Evolutionary conservation across 1,139 yeast species (phyloP).

Genomic region (Yamadazyma dushanensis): DNA sequence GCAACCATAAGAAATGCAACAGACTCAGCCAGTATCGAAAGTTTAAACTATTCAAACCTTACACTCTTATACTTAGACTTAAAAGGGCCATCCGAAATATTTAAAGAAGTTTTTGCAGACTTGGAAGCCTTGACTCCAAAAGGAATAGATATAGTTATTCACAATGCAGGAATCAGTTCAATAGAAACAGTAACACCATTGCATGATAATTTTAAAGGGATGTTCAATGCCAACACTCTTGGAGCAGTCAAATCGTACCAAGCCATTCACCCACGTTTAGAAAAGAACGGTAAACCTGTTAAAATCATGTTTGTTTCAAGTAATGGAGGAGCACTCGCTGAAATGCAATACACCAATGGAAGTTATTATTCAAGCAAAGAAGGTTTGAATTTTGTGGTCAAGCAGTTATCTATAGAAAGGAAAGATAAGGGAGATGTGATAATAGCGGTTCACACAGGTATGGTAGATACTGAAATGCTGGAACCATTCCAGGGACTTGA

Average conservation of each 20-base stretch:
- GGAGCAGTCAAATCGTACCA: conserved; percentile 31
- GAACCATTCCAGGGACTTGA: neutral
- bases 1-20: conserved; percentile 9
- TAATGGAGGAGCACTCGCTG: conserved; percentile 22
- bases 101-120: conserved; percentile 6
- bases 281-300: conserved; percentile 18
- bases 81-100: neutral
- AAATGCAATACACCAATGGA: conserved; percentile 1
- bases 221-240: conserved; percentile 25
- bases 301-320: conserved; percentile 27
- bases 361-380: conserved; percentile 5
- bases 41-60: conserved; percentile 5
- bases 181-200: no score
- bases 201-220: conserved; percentile 15
- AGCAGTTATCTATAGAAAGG: conserved; percentile 6
- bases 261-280: conserved; percentile 21
- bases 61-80: conserved; percentile 5
- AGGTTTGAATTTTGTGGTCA: conserved; percentile 4
- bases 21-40: neutral
- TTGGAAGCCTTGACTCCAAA: conserved; percentile 5
- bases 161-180: conserved; percentile 9
- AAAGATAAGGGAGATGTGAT: conserved; percentile 36
- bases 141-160: conserved; percentile 8
- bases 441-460: conserved; percentile 48
- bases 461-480: conserved; percentile 8